These are phyloP conservation scores for Tolypocladium cylindrosporum DNA, from an alignment of 2,329 filamentous ascomycete genomes.

Conservation along the genomic window DNA sequence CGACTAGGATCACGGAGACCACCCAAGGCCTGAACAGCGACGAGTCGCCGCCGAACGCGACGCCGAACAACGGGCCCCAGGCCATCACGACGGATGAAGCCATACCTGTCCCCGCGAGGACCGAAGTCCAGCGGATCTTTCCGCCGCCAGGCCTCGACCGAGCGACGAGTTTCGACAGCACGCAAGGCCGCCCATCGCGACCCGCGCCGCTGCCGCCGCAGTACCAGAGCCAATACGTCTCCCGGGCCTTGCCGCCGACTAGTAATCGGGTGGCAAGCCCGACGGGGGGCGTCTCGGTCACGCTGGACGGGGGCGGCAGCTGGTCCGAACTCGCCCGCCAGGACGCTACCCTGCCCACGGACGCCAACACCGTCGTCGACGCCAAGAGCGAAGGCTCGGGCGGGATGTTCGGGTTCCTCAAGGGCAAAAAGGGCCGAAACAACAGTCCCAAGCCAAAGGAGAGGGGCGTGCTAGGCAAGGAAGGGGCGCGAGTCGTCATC, in stretches of 20 bases:
- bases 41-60: conserved; percentile 3
- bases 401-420: conserved; percentile 85
- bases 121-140: background rate
- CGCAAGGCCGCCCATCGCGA: conserved; percentile 13
- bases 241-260: conserved; percentile 39
- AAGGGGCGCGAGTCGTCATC: conserved; percentile 78
- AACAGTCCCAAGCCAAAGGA: conserved; percentile 93
- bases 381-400: conserved; percentile 50
- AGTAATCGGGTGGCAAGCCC: conserved; percentile 65
- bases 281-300: conserved; percentile 80
- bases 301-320: conserved; percentile 77
- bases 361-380: conserved; percentile 46
- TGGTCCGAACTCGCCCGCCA: conserved; percentile 88
- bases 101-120: conserved; percentile 23
- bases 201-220: conserved; percentile 30
- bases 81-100: conserved; percentile 43
- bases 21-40: conserved; percentile 7
- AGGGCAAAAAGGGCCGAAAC: conserved; percentile 78
- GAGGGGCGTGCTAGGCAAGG: conserved; percentile 85
- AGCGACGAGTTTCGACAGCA: conserved; percentile 12
- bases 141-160: conserved; percentile 6
- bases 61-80: conserved; percentile 21
- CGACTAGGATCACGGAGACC: conserved; percentile 26
- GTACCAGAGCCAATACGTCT: conserved; percentile 37
- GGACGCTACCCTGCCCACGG: conserved; percentile 62